Base-by-base conservation (phyloP, 306 rosid species). In the Boehmeria nivea region DNA sequence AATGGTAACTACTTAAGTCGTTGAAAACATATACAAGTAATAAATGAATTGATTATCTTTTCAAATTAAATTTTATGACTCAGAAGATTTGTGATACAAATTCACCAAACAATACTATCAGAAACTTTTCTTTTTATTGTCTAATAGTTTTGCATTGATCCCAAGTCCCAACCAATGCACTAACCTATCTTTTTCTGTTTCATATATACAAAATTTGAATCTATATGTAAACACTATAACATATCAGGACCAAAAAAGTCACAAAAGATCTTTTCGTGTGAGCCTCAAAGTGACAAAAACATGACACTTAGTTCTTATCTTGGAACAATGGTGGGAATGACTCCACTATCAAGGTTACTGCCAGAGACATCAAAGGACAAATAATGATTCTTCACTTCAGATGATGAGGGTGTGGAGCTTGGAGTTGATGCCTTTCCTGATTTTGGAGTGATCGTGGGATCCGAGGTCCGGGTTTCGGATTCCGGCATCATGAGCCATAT, bases 301-400 rank as follows among this genome's bases (percentile, higher is more conserved):
- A 3, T 40, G 15, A 11, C 2, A 3, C 18, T n/a, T 15, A n/a
- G 31, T 58, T 62, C 58, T 73, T 87, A 93, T 70, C 99, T 88
- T 51, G 99, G 99, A 2, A 47, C 76, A 63, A 93, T 93, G 78
- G 82, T 77, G 25, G 96, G 95, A 43, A 80, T 22, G 12, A 70
- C 84, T 64, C 82, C 94, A 71, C 99, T 93, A 43, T 77, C 81
- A 57, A 93, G 99, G 70, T 81, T 73, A 68, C 90, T 88, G 46
- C 88, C 86, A 2, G 96, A 93, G 40, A 75, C 81, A 44, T 93
- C 94, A 6, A 74, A 65, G 16, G 87, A 79, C 63, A 79, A 26
- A 46, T 62, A 85, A 61, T 79, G 71, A 75, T 81, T 76, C 60
- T 52, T 78, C 44, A 60, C 42, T 12, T 51, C 27, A 22, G 76